Evolutionary conservation across 768 basidiomycete species (phyloP), one percentile per base, ranked within the genome.

Genomic region (Tylopilus subfusipes): DNA sequence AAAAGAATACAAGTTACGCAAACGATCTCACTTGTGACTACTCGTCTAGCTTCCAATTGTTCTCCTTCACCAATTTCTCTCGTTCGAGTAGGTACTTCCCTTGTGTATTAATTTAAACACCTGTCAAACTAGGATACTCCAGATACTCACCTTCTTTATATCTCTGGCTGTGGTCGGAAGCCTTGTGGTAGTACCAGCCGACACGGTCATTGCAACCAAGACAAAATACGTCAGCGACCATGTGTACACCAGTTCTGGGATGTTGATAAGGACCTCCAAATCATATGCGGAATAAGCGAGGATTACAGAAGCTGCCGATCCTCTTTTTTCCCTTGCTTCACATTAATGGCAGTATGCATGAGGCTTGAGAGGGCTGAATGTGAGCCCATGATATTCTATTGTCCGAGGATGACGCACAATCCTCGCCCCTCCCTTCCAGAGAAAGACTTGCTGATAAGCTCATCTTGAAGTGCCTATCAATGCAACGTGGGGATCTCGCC

Each of bases 121-220:
- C 12, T 30, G n/a, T 33, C 10, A 10, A 61, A 46, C 19, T 11
- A 18, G 10, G 22, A 38, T 40, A 16, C 1, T 25, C 30, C 3
- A 6, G 6, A 55, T 13, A 27, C 78, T 36, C 31, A 82, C 90
- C 86, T 80, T 93, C 90, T 69, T 92, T 93, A 66, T 93, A 92
- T 66, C 86, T 90, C 79, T 93, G 90, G 3, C 81, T 77, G 36
- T 75, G 73, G 59, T 92, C 87, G 0, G 84, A 79, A 13, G 90
- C 88, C 64, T 85, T 87, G 68, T 88, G 82, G 61, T 93, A 93
- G 64, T 77, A 90, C 90, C 90, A 93, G 1, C 90, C 90, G 5
- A 92, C 53, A 33, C 87, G 78, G 16, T 88, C 88, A 53, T 85
- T 83, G 70, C 90, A 93, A 0, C 88, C 88, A 30, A 88, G 49